Percentiles rank a stretch among this genome's conserved stretches.
Evolutionary conservation across 768 basidiomycete genomes (phyloP).

Genomic region (Dioszegia hungarica): DNA sequence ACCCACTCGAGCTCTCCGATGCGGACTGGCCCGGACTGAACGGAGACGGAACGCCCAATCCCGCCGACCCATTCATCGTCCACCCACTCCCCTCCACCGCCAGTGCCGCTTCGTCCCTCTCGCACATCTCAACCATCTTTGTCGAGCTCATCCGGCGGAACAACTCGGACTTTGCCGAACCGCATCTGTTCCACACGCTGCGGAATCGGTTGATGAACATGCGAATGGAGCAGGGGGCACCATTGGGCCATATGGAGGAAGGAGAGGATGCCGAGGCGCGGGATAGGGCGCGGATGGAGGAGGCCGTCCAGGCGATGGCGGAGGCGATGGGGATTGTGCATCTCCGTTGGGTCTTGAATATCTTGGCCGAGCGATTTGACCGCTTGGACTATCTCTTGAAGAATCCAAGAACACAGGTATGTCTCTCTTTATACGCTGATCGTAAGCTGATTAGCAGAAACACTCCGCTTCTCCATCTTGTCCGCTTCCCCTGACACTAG

Average conservation of each 20-base stretch:
- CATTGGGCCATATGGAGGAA: slow-evolving; percentile 4
- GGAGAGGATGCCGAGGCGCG: slow-evolving; percentile 26
- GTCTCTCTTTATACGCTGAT: slow-evolving; percentile 21
- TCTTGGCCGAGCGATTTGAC: slow-evolving; percentile 64
- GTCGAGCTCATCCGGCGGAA: slow-evolving; percentile 95
- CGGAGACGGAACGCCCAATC: slow-evolving; percentile 6
- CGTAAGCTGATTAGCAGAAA: slow-evolving; percentile 12
- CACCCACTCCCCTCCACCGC: slow-evolving; percentile 40
- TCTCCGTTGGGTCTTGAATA: slow-evolving; percentile 71
- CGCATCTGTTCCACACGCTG: slow-evolving; percentile 89
- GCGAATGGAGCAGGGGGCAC: slow-evolving; percentile 53
- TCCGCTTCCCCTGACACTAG: slow-evolving; percentile 78
- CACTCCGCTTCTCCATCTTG: slow-evolving; percentile 51
- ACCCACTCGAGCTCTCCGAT: slow-evolving; percentile 54
- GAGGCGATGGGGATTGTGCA: slow-evolving; percentile 62
- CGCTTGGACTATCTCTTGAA: slow-evolving; percentile 66
- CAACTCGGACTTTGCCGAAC: slow-evolving; percentile 98
- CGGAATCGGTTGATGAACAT: slow-evolving; percentile 83
- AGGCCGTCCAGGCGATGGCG: slow-evolving; percentile 37
- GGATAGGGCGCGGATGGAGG: slow-evolving; percentile 38
- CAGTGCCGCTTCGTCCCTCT: slow-evolving; percentile 64
- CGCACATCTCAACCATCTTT: slow-evolving; percentile 78
- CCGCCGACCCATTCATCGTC: slow-evolving; percentile 36
- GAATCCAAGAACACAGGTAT: slow-evolving; percentile 71
- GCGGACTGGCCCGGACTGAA: slow-evolving; percentile 20